Evolutionary conservation across 2,329 filamentous ascomycete species (phyloP).

Genomic region (Diatrype stigma): DNA sequence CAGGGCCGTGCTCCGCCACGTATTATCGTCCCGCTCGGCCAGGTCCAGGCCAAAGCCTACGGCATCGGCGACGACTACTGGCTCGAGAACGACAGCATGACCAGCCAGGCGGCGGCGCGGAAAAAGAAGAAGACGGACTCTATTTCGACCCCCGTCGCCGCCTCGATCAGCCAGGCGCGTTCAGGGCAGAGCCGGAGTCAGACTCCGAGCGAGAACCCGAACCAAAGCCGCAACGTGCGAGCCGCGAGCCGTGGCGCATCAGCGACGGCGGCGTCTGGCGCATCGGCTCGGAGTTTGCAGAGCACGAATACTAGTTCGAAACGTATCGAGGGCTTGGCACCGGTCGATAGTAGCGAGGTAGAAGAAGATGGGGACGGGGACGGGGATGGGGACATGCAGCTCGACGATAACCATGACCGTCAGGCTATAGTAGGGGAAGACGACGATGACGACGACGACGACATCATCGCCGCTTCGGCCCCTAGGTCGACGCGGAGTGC

Average conservation of each 20-base stretch:
- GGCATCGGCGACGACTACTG: constrained; percentile 76
- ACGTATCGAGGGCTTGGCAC: constrained; percentile 11
- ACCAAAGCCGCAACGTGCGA: constrained; percentile 2
- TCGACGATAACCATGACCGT: constrained; percentile 1
- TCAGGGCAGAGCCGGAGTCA: constrained; percentile 14
- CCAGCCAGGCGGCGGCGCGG: constrained; percentile 12
- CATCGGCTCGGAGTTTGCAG: background rate
- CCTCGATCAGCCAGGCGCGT: no score
- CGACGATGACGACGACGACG: constrained; percentile 16
- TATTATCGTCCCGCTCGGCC: constrained; percentile 67
- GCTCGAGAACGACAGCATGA: constrained; percentile 49
- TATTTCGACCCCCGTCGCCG: background rate
- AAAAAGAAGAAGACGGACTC: constrained; percentile 24
- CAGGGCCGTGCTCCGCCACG: constrained; percentile 35
- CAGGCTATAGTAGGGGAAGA: no score
- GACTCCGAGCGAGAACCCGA: no score
- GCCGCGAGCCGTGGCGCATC: background rate
- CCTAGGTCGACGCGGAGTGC: constrained; percentile 24
- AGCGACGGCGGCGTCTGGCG: background rate
- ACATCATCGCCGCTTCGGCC: constrained; percentile 13
- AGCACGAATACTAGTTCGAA: constrained; percentile 6
- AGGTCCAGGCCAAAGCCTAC: constrained; percentile 66
- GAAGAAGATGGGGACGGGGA: constrained; percentile 13
- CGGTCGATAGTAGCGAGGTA: constrained; percentile 21
- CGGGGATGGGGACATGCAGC: constrained; percentile 11